Base-by-base conservation (phyloP, 371 early-diverging fungal genomes). In the Rhizopus sp. region DNA sequence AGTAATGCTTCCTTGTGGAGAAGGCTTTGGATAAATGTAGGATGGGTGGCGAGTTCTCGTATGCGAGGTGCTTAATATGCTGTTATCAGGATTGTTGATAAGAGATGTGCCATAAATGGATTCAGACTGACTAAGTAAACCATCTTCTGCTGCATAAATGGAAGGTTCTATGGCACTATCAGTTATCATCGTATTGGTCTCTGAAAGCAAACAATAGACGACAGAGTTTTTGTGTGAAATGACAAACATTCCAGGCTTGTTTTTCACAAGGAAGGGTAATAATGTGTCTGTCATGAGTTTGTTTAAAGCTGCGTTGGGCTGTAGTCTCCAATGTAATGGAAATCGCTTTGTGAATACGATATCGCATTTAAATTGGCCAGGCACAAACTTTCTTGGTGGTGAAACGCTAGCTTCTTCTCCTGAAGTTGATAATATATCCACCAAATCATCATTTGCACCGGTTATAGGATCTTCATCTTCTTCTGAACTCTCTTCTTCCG, bases 361-460 rank as follows among this genome's bases (percentile, higher is more conserved):
- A 0, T 88, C 85, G 33, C 92, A 91, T 10, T 85, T 83, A 60
- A 92, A 91, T 58, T 88, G 89, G 0, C 91, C 92, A 5, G 84
- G 81, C 2, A 60, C 41, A 44, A 77, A 75, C 31, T 71, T 77
- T 16, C 69, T 71, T 6, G 72, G 71, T 9, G 71, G 73, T n/a
- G 67, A 57, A 50, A 68, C 59, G 0, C 64, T 34, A 5, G 62
- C 49, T 44, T 77, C 77, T 62, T 77, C 77, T 1, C 71, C 77
- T 10, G 77, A 77, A 5, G 72, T 80, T 30, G 65, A 78, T 35
- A 68, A 47, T 15, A 66, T 71, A 29, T 72, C 82, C 12, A 70
- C 75, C n/a, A 70, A 69, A 55, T 78, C 75, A 41, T 69, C 80
- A 39, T 66, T 80, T 52, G 76, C 62, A 15, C 49, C 39, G 8